Percentiles rank a stretch among this genome's conserved stretches.
phyloP scores from a whole-genome alignment of 2,329 filamentous ascomycete genomes.

The Fusarium dimerum region DNA sequence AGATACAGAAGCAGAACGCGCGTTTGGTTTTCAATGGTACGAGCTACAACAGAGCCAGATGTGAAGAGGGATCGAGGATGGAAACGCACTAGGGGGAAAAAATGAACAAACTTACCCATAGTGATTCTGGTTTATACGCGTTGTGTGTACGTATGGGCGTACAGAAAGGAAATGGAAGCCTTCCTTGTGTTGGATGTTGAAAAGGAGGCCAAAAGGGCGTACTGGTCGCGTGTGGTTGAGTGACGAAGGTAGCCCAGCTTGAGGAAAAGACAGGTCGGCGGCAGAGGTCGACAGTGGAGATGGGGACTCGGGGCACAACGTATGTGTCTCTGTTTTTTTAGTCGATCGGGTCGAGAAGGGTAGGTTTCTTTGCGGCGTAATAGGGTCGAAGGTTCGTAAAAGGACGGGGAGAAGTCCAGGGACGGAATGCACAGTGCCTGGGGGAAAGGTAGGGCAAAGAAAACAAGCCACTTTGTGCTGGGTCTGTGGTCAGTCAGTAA shows the following conservation, averaged over 20 bases:
- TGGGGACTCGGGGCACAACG: conserved; percentile 21
- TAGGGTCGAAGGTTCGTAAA: conserved; percentile 17
- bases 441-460: conserved; percentile 8
- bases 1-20: background rate
- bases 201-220: conserved; percentile 4
- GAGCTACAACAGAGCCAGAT: conserved; percentile 4
- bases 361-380: conserved; percentile 10
- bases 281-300: conserved; percentile 26
- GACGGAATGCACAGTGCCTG: background rate
- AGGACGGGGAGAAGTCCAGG: background rate
- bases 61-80: background rate
- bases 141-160: conserved; percentile 16
- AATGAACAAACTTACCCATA: conserved; percentile 32
- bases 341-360: conserved; percentile 19
- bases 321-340: conserved; percentile 27
- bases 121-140: conserved; percentile 19
- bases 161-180: conserved; percentile 19
- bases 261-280: conserved; percentile 20
- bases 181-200: conserved; percentile 25
- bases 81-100: conserved; percentile 19
- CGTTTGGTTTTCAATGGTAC: background rate
- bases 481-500: conserved; percentile 28
- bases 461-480: conserved; percentile 26
- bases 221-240: conserved; percentile 30
- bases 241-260: conserved; percentile 21